These are phyloP conservation scores for Casaregolazyma lundiana DNA, from an alignment of 1,139 yeast species.

Conservation along the genomic window DNA sequence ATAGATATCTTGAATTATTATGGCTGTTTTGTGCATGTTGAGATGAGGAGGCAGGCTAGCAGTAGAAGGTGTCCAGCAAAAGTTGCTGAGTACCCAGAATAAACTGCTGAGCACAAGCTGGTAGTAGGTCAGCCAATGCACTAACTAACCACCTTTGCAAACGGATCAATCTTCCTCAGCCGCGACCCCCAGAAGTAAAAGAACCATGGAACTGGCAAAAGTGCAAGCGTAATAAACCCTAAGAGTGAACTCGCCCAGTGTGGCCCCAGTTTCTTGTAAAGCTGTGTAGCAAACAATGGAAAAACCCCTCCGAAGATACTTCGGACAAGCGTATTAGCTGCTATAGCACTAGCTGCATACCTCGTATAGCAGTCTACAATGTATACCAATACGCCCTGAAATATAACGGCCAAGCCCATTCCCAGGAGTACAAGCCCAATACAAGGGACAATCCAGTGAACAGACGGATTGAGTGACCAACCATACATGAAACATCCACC, in stretches of 20 bases:
- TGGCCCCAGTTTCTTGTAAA: slow-evolving; percentile 52
- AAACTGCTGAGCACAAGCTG: neutral
- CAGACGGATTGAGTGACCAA: slow-evolving; percentile 54
- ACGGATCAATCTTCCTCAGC: neutral
- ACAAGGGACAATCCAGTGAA: slow-evolving; percentile 74
- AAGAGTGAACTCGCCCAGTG: slow-evolving; percentile 60
- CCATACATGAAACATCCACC: slow-evolving; percentile 70
- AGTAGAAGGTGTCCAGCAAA: neutral
- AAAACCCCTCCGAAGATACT: slow-evolving; percentile 68
- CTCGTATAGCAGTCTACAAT: slow-evolving; percentile 58
- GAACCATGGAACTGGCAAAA: slow-evolving; percentile 65
- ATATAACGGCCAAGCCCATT: slow-evolving; percentile 55
- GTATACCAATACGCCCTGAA: slow-evolving; percentile 55
- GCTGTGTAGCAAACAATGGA: slow-evolving; percentile 64
- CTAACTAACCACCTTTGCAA: neutral
- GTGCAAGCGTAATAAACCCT: slow-evolving; percentile 49
- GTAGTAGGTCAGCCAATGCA: no score
- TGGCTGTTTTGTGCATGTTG: no score
- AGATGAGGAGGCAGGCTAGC: no score
- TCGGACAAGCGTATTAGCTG: slow-evolving; percentile 70
- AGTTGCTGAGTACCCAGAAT: neutral
- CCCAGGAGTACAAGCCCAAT: slow-evolving; percentile 63
- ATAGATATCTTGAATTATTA: no score
- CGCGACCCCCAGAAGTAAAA: slow-evolving; percentile 51
- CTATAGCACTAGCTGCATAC: slow-evolving; percentile 75